These are phyloP conservation scores for Fusarium temperatum DNA, from an alignment of 2,329 filamentous ascomycete genomes.

Conservation along the genomic window DNA sequence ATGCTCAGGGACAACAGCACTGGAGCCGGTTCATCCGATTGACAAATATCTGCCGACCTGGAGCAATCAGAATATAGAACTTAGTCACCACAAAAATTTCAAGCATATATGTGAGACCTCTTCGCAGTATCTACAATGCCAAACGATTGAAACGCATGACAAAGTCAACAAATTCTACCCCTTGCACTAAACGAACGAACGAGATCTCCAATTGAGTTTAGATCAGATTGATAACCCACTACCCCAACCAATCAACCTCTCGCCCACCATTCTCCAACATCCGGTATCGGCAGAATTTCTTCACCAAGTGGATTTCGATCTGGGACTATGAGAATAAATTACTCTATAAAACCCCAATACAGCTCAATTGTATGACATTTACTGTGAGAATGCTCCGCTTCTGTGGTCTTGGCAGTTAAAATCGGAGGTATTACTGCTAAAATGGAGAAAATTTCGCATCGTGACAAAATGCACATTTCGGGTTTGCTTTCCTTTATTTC, in stretches of 20 bases:
- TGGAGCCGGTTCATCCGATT: background rate
- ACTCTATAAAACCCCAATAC: background rate
- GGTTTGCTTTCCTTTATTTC: background rate
- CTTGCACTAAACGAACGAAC: background rate
- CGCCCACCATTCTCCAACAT: background rate
- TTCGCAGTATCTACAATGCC: background rate
- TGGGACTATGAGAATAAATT: background rate
- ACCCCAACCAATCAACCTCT: background rate
- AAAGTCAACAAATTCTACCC: background rate
- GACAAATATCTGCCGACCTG: too few relatives aligned
- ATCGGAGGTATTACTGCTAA: background rate
- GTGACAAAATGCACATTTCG: background rate
- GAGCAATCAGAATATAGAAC: rapidly evolving
- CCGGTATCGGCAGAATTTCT: conserved; percentile 3
- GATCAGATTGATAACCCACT: background rate
- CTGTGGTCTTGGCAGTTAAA: background rate
- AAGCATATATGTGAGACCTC: background rate
- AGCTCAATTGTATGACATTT: background rate
- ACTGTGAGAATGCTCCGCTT: background rate
- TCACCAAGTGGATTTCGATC: conserved; percentile 1
- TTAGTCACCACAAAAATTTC: rapidly evolving
- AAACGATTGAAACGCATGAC: background rate
- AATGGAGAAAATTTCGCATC: background rate
- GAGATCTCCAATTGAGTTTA: background rate
- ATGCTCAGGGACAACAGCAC: background rate